phyloP scores from a whole-genome alignment of 2,329 filamentous ascomycete species.

The Chalaropsis ovoidea region DNA sequence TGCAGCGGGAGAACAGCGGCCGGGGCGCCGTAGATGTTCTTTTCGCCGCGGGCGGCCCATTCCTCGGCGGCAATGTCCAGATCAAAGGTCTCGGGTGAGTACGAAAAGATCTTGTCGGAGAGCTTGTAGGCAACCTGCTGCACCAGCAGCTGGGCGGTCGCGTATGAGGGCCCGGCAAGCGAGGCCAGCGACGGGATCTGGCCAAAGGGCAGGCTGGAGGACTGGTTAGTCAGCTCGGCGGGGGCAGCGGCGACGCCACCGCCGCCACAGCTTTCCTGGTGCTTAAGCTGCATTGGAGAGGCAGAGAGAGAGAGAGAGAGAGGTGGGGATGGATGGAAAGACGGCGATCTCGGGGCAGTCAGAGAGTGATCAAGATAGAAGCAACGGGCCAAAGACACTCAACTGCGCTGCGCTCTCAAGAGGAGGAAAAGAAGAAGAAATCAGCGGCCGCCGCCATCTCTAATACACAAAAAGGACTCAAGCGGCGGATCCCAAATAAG shows the following conservation, averaged over 20 bases:
- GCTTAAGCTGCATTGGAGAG: slow-evolving; percentile 26
- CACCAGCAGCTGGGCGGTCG: slow-evolving; percentile 83
- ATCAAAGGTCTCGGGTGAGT: slow-evolving; percentile 88
- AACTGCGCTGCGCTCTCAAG: neutral
- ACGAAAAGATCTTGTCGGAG: slow-evolving; percentile 95
- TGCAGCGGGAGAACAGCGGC: slow-evolving; percentile 73
- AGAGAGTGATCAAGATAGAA: neutral
- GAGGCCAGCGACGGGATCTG: slow-evolving; percentile 45
- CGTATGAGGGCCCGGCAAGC: slow-evolving; percentile 80
- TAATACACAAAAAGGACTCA: neutral
- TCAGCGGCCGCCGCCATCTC: neutral
- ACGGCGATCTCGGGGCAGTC: neutral
- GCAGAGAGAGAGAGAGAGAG: neutral
- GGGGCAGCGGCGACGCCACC: slow-evolving; percentile 17
- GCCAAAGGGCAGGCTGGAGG: slow-evolving; percentile 48
- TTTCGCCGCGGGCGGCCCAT: slow-evolving; percentile 60
- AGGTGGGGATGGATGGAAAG: neutral
- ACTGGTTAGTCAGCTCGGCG: slow-evolving; percentile 28
- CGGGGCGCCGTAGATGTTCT: slow-evolving; percentile 72
- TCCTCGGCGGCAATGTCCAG: slow-evolving; percentile 71
- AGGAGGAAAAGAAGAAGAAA: neutral
- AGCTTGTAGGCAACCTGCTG: slow-evolving; percentile 93
- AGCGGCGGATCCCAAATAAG: slow-evolving; percentile 3
- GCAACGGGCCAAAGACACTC: neutral
- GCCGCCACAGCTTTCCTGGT: slow-evolving; percentile 26